A percentile compares a stretch with the other conserved stretches of the same genome.
phyloP scores from a whole-genome alignment of 148 eudicot genomes.

The Persicaria maculosa region DNA sequence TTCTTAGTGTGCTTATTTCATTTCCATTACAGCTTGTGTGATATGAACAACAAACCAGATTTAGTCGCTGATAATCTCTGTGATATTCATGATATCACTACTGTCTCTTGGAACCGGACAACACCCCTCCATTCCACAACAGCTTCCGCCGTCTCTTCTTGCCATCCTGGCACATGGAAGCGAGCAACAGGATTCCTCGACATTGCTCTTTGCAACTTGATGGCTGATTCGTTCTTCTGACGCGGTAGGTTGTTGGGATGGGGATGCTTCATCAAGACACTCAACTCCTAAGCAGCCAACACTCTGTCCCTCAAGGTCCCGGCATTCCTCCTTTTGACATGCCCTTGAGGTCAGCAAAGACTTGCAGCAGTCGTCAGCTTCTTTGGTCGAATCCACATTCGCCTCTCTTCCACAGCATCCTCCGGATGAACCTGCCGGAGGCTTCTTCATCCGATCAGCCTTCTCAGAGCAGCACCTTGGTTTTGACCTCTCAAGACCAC shows the following conservation, averaged over 20 bases:
- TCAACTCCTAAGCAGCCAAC: background rate
- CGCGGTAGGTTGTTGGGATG: background rate
- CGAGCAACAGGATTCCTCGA: background rate
- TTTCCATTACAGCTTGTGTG: background rate
- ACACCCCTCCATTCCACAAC: constrained; percentile 50
- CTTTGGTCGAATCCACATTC: too few species aligned
- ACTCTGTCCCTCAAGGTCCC: constrained; percentile 5
- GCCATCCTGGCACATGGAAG: constrained; percentile 24
- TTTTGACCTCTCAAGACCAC: background rate
- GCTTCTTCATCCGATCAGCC: background rate
- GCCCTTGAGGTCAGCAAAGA: background rate
- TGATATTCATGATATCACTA: background rate
- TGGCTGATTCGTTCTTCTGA: background rate
- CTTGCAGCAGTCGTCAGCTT: background rate
- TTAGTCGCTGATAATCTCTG: constrained; percentile 60
- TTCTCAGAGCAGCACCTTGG: background rate
- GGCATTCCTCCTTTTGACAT: background rate
- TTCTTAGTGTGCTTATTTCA: background rate
- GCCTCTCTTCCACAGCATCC: background rate
- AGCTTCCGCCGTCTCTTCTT: constrained; percentile 36
- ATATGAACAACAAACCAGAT: background rate
- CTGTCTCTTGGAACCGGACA: constrained; percentile 18
- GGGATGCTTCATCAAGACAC: background rate
- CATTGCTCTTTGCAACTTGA: background rate
- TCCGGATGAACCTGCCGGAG: too few species aligned